Evolutionary conservation across 148 eudicot genomes (phyloP).

Genomic region (Diospyros lotus): DNA sequence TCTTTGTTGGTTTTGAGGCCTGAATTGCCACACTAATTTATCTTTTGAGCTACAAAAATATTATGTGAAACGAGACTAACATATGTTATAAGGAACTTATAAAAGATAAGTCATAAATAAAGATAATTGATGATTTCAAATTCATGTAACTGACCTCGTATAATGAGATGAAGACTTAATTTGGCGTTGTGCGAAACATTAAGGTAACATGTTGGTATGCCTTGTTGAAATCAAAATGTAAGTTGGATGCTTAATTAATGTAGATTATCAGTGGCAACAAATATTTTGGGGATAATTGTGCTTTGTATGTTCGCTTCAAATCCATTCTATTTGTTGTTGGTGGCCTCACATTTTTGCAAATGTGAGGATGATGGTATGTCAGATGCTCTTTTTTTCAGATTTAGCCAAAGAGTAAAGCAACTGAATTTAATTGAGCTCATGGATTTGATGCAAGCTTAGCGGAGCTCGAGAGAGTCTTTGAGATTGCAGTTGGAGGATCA

Average conservation of each 20-base stretch:
- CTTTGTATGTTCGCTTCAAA: too few species aligned
- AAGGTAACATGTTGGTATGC: background rate
- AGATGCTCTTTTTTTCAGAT: constrained; percentile 32
- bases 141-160: too few species aligned
- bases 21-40: constrained; percentile 4
- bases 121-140: too few species aligned
- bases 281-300: too few species aligned
- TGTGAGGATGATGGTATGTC: background rate
- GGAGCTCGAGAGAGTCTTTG: constrained; percentile 88
- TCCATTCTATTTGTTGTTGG: background rate
- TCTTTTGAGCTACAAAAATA: background rate
- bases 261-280: too few species aligned
- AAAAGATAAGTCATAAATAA: too few species aligned
- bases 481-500: constrained; percentile 79
- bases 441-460: constrained; percentile 96
- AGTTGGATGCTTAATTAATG: background rate
- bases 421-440: constrained; percentile 76
- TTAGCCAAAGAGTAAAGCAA: constrained; percentile 48
- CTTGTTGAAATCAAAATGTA: background rate
- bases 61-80: too few species aligned
- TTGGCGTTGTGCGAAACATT: too few species aligned
- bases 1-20: background rate
- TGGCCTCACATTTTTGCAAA: background rate
- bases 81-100: too few species aligned
- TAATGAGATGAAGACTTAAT: too few species aligned